These are phyloP conservation scores for Stephania japonica DNA, from an alignment of 164 flowering plant species.

Conservation along the genomic window DNA sequence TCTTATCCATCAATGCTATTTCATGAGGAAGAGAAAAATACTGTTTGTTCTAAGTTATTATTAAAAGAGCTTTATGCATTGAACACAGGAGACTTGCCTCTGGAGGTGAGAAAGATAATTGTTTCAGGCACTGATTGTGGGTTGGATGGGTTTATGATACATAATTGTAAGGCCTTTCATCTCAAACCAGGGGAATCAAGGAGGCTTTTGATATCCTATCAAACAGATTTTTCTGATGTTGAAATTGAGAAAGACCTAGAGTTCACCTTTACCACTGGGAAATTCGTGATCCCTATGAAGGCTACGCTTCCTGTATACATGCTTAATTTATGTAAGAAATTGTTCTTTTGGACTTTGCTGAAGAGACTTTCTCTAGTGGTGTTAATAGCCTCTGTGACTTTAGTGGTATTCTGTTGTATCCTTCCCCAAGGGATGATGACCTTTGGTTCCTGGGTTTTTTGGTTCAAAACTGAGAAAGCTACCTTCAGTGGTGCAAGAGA, in stretches of 20 bases:
- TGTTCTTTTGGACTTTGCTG: conserved; percentile 46
- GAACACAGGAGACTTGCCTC: conserved; percentile 70
- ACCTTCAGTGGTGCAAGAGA: conserved; percentile 24
- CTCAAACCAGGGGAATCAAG: conserved; percentile 70
- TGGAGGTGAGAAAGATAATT: conserved; percentile 48
- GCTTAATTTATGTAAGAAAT: conserved; percentile 46
- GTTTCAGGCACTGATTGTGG: conserved; percentile 69
- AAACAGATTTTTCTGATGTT: conserved; percentile 48
- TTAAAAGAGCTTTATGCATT: conserved; percentile 60
- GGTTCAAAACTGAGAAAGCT: conserved; percentile 27
- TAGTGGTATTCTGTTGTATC: conserved; percentile 29
- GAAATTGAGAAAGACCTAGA: conserved; percentile 64
- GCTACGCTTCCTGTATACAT: conserved; percentile 50
- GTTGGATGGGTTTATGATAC: conserved; percentile 60
- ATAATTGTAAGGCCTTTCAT: conserved; percentile 51
- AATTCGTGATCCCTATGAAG: conserved; percentile 67
- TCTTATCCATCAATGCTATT: conserved; percentile 25
- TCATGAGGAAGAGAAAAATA: conserved; percentile 19
- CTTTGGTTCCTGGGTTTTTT: conserved; percentile 24
- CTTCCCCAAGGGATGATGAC: conserved; percentile 32
- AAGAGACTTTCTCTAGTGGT: conserved; percentile 33
- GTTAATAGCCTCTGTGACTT: conserved; percentile 32
- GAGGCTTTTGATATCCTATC: conserved; percentile 53
- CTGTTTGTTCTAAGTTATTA: conserved; percentile 36
- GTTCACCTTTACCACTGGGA: conserved; percentile 45